A percentile compares a stretch with the other conserved stretches of the same genome.
Evolutionary conservation across 2,329 filamentous ascomycete genomes (phyloP).

Genomic region (Microdochium trichocladiopsis): DNA sequence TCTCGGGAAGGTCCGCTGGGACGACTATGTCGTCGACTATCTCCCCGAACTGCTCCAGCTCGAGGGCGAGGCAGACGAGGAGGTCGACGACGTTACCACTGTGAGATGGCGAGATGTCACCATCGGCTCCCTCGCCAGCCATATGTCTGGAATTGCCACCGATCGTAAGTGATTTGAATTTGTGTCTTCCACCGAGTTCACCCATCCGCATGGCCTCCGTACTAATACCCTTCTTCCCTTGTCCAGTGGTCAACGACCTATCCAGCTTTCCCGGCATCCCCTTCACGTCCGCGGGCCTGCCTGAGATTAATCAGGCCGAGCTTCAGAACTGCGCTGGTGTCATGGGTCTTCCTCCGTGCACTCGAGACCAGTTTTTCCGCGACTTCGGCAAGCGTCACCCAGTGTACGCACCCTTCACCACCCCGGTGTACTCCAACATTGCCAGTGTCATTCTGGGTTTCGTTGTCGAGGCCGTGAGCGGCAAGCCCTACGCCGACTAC

Average conservation of each 20-base stretch:
- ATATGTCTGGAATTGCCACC: slow-evolving; percentile 16
- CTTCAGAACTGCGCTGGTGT: slow-evolving; percentile 15
- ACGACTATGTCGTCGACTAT: slow-evolving; percentile 15
- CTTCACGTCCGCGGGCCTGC: slow-evolving; percentile 14
- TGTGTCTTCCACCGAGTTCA: too few species aligned
- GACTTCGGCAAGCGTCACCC: slow-evolving; percentile 19
- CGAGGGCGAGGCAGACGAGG: slow-evolving; percentile 8
- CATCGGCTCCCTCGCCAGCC: slow-evolving; percentile 14
- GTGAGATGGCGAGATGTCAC: slow-evolving; percentile 17
- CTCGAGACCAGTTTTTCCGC: slow-evolving; percentile 15
- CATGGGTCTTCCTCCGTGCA: slow-evolving; percentile 15
- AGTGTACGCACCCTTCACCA: slow-evolving; percentile 17
- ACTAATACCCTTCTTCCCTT: background rate
- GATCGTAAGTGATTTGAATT: slow-evolving; percentile 9
- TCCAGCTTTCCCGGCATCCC: slow-evolving; percentile 10
- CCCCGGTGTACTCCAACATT: slow-evolving; percentile 17
- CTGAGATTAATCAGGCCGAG: slow-evolving; percentile 9
- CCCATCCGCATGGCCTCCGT: background rate
- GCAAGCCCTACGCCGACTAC: slow-evolving; percentile 14
- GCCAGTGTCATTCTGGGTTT: slow-evolving; percentile 15
- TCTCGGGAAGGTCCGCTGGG: slow-evolving; percentile 10
- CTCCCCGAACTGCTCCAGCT: slow-evolving; percentile 16
- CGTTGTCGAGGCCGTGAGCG: slow-evolving; percentile 14
- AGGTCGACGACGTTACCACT: slow-evolving; percentile 14
- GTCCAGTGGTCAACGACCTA: slow-evolving; percentile 13